These are phyloP conservation scores for Carex cristatella DNA, from an alignment of 176 grass and related monocot species.

Conservation along the genomic window DNA sequence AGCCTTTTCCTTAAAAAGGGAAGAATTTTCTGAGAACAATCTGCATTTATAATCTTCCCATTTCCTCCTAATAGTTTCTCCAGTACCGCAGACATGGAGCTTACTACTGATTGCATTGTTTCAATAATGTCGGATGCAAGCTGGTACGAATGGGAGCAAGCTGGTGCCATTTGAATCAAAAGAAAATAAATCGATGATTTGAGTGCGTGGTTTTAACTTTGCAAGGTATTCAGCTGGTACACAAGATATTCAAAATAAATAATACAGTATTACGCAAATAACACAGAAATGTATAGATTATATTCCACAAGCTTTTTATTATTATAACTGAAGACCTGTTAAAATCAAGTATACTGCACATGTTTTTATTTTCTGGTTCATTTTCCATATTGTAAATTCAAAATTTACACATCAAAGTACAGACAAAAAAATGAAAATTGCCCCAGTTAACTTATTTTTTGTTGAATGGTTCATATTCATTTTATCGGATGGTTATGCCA, in stretches of 20 bases:
- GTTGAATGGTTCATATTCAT: background rate
- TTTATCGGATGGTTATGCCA: background rate
- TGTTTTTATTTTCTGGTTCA: background rate
- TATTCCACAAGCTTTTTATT: background rate
- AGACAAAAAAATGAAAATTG: background rate
- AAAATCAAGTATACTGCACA: background rate
- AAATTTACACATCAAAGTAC: background rate
- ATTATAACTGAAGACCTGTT: background rate
- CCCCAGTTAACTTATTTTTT: background rate
- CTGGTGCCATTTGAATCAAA: slow-evolving; percentile 31
- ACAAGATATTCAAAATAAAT: background rate
- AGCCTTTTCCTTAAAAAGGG: slow-evolving; percentile 59
- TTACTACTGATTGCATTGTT: slow-evolving; percentile 80
- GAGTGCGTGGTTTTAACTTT: background rate
- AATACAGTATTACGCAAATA: background rate
- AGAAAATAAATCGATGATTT: background rate
- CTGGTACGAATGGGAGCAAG: slow-evolving; percentile 47
- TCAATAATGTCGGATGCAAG: slow-evolving; percentile 55
- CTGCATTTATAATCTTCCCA: slow-evolving; percentile 40
- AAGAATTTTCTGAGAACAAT: slow-evolving; percentile 54
- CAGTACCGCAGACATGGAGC: slow-evolving; percentile 44
- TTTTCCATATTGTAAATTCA: background rate
- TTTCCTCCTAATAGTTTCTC: slow-evolving; percentile 50
- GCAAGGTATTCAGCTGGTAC: background rate
- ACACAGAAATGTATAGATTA: background rate